These are phyloP conservation scores for Scortechinia acanthostroma DNA, from an alignment of 2,329 filamentous ascomycete species.

Conservation along the genomic window DNA sequence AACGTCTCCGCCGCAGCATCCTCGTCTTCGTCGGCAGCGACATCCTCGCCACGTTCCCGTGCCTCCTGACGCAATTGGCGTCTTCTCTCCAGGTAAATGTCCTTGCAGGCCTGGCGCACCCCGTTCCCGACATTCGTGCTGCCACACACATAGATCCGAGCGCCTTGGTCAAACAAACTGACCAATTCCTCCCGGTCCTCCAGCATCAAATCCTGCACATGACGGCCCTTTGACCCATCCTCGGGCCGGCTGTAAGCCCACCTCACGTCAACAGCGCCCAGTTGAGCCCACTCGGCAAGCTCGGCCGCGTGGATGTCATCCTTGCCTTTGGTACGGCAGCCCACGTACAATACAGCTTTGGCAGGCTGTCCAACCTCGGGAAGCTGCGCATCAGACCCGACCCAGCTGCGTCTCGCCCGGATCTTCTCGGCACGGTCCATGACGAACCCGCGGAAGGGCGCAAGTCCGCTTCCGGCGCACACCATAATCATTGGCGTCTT, in stretches of 20 bases:
- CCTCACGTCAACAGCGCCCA: conserved; percentile 39
- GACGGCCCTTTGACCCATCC: conserved; percentile 27
- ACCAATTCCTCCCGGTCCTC: conserved; percentile 33
- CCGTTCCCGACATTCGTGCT: conserved; percentile 29
- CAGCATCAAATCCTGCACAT: conserved; percentile 43
- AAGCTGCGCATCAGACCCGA: background rate
- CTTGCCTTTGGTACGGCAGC: conserved; percentile 28
- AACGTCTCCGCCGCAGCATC: conserved; percentile 31
- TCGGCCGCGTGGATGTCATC: conserved; percentile 33
- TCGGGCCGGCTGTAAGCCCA: conserved; percentile 34
- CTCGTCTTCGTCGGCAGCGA: conserved; percentile 26
- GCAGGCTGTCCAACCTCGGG: conserved; percentile 28
- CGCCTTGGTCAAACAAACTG: conserved; percentile 33
- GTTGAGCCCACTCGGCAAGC: conserved; percentile 28
- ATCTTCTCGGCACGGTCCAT: conserved; percentile 34
- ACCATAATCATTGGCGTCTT: conserved; percentile 18
- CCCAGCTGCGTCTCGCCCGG: conserved; percentile 11
- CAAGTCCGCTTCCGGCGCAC: conserved; percentile 26
- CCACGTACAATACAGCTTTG: conserved; percentile 36
- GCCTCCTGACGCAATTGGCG: conserved; percentile 11
- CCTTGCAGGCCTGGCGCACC: conserved; percentile 24
- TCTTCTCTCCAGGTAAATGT: conserved; percentile 23
- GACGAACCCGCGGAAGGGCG: conserved; percentile 38
- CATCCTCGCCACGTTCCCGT: conserved; percentile 9
- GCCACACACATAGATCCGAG: conserved; percentile 45